A percentile compares a stretch with the other conserved stretches of the same genome.
Conservation (phyloP, 805 yeast species). For the Saccharomycopsis schoenii region DNA sequence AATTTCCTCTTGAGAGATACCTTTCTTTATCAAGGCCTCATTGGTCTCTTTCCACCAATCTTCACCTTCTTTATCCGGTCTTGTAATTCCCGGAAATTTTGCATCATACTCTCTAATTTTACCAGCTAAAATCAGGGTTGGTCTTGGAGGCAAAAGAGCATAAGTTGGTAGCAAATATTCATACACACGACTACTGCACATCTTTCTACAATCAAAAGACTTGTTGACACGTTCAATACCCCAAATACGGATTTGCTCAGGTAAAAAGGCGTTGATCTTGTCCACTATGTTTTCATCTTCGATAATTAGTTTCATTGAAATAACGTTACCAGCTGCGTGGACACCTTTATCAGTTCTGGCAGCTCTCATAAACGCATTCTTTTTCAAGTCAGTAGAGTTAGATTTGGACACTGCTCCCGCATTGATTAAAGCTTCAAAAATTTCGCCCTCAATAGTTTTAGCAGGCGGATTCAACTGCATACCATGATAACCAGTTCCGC, state of each 20-base stretch:
- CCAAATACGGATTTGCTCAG: constrained; percentile 87
- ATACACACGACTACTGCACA: constrained; percentile 93
- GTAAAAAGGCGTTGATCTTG: constrained; percentile 66
- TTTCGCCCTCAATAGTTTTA: constrained; percentile 82
- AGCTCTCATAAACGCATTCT: constrained; percentile 78
- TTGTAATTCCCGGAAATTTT: constrained; percentile 48
- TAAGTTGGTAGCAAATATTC: constrained; percentile 92
- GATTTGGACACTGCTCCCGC: constrained; percentile 86
- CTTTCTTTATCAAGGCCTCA: constrained; percentile 28
- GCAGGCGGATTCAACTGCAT: constrained; percentile 89
- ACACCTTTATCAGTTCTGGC: constrained; percentile 94
- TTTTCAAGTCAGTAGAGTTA: constrained; percentile 81
- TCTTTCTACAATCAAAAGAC: constrained; percentile 86
- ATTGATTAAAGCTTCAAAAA: constrained; percentile 70
- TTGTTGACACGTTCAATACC: constrained; percentile 83
- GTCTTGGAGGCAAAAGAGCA: constrained; percentile 85
- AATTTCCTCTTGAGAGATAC: constrained; percentile 32
- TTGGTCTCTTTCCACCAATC: constrained; percentile 58
- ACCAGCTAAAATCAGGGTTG: constrained; percentile 53
- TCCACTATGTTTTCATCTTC: constrained; percentile 53
- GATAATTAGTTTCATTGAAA: constrained; percentile 72
- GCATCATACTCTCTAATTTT: constrained; percentile 43
- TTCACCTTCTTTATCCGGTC: constrained; percentile 60
- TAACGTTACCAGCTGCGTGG: constrained; percentile 92
- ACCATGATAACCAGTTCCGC: constrained; percentile 95